These are phyloP conservation scores for Lodderomyces pseudojiufengensis DNA, from an alignment of 1,139 yeast species.

Conservation along the genomic window DNA sequence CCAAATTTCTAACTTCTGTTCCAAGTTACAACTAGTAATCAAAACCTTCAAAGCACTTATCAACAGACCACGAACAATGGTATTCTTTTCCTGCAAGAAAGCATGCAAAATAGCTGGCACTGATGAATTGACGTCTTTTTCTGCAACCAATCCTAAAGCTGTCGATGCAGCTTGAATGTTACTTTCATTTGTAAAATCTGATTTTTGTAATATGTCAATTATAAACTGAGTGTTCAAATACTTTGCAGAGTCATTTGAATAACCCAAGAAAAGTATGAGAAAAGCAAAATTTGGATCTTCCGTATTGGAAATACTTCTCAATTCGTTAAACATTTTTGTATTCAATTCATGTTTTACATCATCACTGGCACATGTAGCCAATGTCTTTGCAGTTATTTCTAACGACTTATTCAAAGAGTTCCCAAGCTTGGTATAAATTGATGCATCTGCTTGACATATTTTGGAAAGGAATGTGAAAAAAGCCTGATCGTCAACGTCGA, in stretches of 20 bases:
- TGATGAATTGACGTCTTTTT: conserved; percentile 6
- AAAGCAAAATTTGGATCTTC: conserved; percentile 21
- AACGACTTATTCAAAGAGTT: conserved; percentile 16
- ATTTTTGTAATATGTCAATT: conserved; percentile 10
- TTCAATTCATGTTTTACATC: conserved; percentile 29
- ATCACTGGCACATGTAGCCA: conserved; percentile 40
- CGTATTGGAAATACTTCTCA: conserved; percentile 20
- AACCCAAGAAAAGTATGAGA: conserved; percentile 43
- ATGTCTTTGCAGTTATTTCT: conserved; percentile 30
- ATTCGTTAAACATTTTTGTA: conserved; percentile 24
- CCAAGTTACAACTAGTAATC: conserved; percentile 8
- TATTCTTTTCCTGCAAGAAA: conserved; percentile 17
- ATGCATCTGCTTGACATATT: conserved; percentile 7
- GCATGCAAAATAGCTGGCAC: conserved; percentile 9
- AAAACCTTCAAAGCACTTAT: conserved; percentile 30
- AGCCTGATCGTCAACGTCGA: conserved; percentile 10
- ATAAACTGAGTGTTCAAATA: conserved; percentile 9
- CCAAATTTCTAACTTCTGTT: conserved; percentile 16
- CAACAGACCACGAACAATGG: conserved; percentile 18
- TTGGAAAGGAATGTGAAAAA: conserved; percentile 14
- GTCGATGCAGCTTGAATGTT: conserved; percentile 47
- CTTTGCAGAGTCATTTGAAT: conserved; percentile 22
- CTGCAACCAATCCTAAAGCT: conserved; percentile 47
- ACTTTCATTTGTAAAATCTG: conserved; percentile 27
- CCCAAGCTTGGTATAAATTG: conserved; percentile 12